These are phyloP conservation scores for Allium fistulosum DNA, from an alignment of 106 monocot species.

Conservation along the genomic window DNA sequence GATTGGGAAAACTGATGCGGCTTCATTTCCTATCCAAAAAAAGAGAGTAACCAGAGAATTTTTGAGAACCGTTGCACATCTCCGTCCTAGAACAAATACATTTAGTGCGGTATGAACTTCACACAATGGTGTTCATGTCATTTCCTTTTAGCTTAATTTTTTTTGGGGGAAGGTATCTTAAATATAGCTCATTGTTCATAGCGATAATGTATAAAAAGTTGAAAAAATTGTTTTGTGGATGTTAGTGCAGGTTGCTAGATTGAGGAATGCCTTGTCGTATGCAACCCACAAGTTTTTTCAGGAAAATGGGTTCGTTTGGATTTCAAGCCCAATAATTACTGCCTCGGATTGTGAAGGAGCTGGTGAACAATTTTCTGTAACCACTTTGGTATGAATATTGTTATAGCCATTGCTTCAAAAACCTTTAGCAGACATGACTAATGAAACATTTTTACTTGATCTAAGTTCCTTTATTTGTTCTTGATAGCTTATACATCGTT, in stretches of 20 bases:
- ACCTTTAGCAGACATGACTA: neutral
- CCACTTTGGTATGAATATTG: constrained; percentile 65
- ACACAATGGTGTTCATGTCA: neutral
- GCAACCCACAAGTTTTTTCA: constrained; percentile 97
- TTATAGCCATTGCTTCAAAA: neutral
- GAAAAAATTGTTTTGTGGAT: constrained; percentile 9
- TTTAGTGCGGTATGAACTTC: constrained; percentile 75
- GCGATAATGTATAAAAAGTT: too few relatives aligned
- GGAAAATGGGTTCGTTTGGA: constrained; percentile 97
- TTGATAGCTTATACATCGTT: neutral
- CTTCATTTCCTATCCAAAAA: constrained; percentile 90
- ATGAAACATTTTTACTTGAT: neutral
- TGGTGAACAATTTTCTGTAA: constrained; percentile 96
- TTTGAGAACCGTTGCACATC: constrained; percentile 86
- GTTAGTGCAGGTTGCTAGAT: constrained; percentile 65
- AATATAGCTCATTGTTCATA: too few relatives aligned
- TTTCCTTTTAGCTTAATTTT: neutral
- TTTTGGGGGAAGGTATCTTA: neutral
- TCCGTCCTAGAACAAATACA: constrained; percentile 94
- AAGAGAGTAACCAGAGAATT: constrained; percentile 90
- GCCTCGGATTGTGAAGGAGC: constrained; percentile 99
- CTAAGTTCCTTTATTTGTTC: neutral
- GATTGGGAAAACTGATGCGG: constrained; percentile 82
- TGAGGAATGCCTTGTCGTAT: constrained; percentile 90
- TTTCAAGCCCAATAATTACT: constrained; percentile 93